These are phyloP conservation scores for Stachybotrys chlorohalonatus DNA, from an alignment of 2,329 filamentous ascomycete species.

Conservation along the genomic window DNA sequence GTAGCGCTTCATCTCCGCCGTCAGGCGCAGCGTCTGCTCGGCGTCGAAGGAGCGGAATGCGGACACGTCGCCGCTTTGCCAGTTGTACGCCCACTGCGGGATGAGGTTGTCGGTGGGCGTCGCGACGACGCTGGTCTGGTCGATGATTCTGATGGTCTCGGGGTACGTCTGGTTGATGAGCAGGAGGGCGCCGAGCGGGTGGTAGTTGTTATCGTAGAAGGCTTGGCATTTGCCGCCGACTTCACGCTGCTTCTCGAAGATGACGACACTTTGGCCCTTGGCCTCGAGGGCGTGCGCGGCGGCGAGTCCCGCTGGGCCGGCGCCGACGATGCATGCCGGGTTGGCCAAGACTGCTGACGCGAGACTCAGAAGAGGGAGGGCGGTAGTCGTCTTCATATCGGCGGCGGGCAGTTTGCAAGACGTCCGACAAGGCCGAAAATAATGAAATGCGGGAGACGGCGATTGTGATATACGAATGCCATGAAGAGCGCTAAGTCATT, in stretches of 20 bases:
- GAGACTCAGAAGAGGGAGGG: neutral
- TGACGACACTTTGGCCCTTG: neutral
- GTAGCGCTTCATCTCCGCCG: neutral
- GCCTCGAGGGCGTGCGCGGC: neutral
- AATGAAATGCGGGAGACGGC: neutral
- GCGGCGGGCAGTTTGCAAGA: no score
- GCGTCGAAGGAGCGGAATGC: neutral
- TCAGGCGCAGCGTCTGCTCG: neutral
- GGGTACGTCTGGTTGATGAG: neutral
- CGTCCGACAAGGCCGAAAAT: no score
- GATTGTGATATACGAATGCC: neutral
- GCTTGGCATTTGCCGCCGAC: neutral
- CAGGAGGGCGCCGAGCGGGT: neutral
- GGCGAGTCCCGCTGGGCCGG: neutral
- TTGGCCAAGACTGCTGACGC: neutral
- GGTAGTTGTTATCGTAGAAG: neutral
- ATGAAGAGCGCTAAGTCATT: neutral
- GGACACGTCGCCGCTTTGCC: neutral
- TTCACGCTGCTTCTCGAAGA: neutral
- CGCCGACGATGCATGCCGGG: neutral
- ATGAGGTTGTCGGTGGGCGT: neutral
- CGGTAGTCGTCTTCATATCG: neutral
- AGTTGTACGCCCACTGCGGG: neutral
- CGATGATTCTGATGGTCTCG: neutral
- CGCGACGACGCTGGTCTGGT: neutral